Evolutionary conservation across 2,329 filamentous ascomycete genomes (phyloP).

Genomic region (Venturiaceae sp.): DNA sequence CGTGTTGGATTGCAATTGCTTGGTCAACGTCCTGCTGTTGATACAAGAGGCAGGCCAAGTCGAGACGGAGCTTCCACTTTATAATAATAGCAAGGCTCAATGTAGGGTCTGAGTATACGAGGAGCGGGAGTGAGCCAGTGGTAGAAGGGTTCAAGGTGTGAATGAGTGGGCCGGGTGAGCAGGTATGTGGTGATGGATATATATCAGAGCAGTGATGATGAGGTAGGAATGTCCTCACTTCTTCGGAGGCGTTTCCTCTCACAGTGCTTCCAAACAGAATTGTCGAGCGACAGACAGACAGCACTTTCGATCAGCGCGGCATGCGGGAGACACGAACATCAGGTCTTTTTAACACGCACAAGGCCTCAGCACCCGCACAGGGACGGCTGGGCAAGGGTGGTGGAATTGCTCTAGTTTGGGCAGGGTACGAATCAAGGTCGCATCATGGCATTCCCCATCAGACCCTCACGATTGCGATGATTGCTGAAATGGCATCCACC

Average conservation of each 20-base stretch:
- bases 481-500: not conserved
- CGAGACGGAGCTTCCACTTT: not conserved
- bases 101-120: too few relatives aligned
- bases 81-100: too few relatives aligned
- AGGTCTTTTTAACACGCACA: not conserved
- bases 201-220: not conserved
- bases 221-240: too few relatives aligned
- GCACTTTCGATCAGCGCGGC: not conserved
- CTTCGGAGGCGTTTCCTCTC: not conserved
- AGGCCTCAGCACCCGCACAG: not conserved
- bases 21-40: not conserved
- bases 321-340: not conserved
- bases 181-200: not conserved
- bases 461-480: not conserved
- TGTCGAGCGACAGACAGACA: not conserved
- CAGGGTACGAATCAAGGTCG: conserved; percentile 1
- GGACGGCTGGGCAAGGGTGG: not conserved
- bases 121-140: not conserved
- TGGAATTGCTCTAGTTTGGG: conserved; percentile 1
- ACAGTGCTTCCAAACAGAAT: not conserved
- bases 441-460: conserved; percentile 1
- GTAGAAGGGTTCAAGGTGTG: not conserved
- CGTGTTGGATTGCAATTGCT: not conserved
- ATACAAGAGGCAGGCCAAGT: too few relatives aligned
- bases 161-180: not conserved